These are phyloP conservation scores for Cladophialophora psammophila DNA, from an alignment of 2,329 filamentous ascomycete species.

Conservation along the genomic window DNA sequence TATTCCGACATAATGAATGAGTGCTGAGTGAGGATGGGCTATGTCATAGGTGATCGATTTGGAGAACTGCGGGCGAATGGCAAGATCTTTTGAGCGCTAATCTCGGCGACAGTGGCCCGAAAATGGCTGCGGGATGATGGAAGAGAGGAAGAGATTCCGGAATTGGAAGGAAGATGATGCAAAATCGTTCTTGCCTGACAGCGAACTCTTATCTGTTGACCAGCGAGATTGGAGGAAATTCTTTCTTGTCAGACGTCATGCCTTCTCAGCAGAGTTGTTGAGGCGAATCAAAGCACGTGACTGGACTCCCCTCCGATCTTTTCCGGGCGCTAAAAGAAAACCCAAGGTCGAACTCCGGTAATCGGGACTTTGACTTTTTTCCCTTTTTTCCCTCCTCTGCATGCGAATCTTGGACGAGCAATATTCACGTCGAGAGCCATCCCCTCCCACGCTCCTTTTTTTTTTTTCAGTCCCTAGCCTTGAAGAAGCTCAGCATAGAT, in stretches of 20 bases:
- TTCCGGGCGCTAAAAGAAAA: constrained; percentile 12
- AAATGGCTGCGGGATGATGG: constrained; percentile 14
- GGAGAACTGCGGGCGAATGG: constrained; percentile 27
- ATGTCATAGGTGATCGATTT: constrained; percentile 29
- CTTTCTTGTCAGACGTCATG: neutral
- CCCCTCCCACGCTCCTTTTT: constrained; percentile 16
- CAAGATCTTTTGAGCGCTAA: neutral
- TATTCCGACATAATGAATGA: constrained; percentile 80
- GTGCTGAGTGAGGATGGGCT: constrained; percentile 12
- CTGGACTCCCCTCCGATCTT: constrained; percentile 1
- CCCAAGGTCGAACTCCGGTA: constrained; percentile 5
- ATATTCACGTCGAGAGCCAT: constrained; percentile 7
- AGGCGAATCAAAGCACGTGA: neutral
- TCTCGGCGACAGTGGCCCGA: constrained; percentile 11
- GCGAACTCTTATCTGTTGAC: neutral
- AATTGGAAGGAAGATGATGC: neutral
- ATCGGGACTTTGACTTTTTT: constrained; percentile 9
- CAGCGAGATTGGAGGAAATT: neutral
- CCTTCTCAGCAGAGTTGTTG: neutral
- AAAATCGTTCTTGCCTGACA: constrained; percentile 1
- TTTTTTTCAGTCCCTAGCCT: constrained; percentile 3
- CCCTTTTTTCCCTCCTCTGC: constrained; percentile 1
- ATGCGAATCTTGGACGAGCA: constrained; percentile 10
- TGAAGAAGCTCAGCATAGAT: neutral
- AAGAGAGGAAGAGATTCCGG: neutral